These are phyloP conservation scores for Aspergillus brasiliensis DNA, from an alignment of 2,329 filamentous ascomycete species.

Conservation along the genomic window DNA sequence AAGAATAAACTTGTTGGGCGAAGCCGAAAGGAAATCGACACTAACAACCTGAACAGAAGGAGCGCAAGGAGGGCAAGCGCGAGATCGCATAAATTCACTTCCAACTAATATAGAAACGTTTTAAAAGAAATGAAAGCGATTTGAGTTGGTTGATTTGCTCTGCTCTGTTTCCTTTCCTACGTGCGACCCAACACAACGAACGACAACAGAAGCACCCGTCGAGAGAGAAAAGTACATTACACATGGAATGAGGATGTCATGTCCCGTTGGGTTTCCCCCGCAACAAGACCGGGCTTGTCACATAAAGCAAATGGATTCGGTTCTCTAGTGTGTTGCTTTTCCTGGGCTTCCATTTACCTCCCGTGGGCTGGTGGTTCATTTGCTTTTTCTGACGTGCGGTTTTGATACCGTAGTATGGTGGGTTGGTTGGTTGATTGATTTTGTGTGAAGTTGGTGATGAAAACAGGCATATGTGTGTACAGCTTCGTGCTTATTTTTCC, in stretches of 20 bases:
- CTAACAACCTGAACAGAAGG: constrained; percentile 70
- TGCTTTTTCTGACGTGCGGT: background rate
- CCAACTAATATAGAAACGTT: constrained; percentile 33
- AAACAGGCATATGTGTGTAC: constrained; percentile 70
- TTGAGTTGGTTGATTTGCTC: constrained; percentile 31
- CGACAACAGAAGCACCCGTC: background rate
- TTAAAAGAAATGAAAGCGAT: constrained; percentile 35
- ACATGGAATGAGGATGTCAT: background rate
- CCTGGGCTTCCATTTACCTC: background rate
- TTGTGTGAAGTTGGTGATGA: background rate
- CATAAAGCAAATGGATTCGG: constrained; percentile 28
- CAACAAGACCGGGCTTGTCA: constrained; percentile 22
- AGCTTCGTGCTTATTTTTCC: constrained; percentile 58
- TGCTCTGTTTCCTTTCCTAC: background rate
- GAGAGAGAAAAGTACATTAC: too few relatives aligned
- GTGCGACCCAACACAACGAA: background rate
- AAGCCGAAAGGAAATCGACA: constrained; percentile 5
- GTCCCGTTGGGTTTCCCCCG: constrained; percentile 14
- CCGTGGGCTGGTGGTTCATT: background rate
- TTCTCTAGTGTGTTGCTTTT: constrained; percentile 13
- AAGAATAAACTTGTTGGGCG: background rate
- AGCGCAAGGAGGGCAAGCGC: constrained; percentile 94
- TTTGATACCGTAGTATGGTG: constrained; percentile 8
- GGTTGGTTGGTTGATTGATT: background rate
- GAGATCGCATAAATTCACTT: constrained; percentile 69